Evolutionary conservation across 2,329 filamentous ascomycete species (phyloP).

Genomic region (Fusarium sp.): DNA sequence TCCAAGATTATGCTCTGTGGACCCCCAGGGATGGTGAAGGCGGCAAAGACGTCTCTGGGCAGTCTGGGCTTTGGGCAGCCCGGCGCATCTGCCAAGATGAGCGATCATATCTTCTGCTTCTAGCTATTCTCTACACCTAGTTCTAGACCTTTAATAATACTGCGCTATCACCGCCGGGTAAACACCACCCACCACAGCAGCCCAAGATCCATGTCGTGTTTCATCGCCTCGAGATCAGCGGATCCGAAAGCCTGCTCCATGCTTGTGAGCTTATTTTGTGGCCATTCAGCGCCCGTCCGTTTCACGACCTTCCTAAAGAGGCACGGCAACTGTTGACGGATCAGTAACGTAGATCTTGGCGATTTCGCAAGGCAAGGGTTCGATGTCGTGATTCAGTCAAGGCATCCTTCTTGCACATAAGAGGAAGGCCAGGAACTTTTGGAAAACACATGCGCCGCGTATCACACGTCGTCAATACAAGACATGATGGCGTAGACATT

Average conservation of each 20-base stretch:
- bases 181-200: neutral
- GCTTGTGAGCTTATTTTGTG: slow-evolving; percentile 35
- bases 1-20: slow-evolving; percentile 68
- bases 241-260: slow-evolving; percentile 9
- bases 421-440: slow-evolving; percentile 16
- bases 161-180: neutral
- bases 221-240: slow-evolving; percentile 8
- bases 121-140: slow-evolving; percentile 41
- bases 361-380: slow-evolving; percentile 12
- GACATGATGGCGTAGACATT: slow-evolving; percentile 7
- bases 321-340: slow-evolving; percentile 3
- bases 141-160: neutral
- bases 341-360: slow-evolving; percentile 12
- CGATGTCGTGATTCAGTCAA: slow-evolving; percentile 28
- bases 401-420: neutral
- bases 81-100: slow-evolving; percentile 59
- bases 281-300: slow-evolving; percentile 12
- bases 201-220: neutral
- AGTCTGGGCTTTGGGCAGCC: slow-evolving; percentile 62
- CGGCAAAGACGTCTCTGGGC: slow-evolving; percentile 60
- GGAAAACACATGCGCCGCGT: neutral
- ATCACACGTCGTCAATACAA: slow-evolving; percentile 1
- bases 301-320: slow-evolving; percentile 29
- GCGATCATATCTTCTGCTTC: slow-evolving; percentile 65
- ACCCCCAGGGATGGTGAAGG: slow-evolving; percentile 67